Evolutionary conservation across 1,284 basidiomycete species (phyloP).

Genomic region (Rhizoctonia solani): DNA sequence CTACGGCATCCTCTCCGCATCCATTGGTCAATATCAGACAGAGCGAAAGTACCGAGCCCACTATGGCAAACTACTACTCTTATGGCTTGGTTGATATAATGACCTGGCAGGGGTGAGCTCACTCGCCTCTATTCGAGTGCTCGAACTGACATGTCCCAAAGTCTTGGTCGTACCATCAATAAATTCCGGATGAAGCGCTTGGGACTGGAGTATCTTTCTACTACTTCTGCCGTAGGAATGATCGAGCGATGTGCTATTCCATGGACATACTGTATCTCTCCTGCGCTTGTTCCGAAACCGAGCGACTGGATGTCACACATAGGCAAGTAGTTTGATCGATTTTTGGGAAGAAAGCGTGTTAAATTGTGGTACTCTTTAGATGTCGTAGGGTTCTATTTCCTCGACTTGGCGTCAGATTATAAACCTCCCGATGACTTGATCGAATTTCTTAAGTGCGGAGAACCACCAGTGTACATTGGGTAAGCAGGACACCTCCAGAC

Average conservation of each 20-base stretch:
- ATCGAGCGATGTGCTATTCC: conserved; percentile 63
- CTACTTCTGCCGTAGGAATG: conserved; percentile 56
- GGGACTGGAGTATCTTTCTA: conserved; percentile 54
- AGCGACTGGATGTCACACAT: conserved; percentile 63
- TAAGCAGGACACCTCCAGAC: conserved; percentile 44
- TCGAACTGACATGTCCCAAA: conserved; percentile 40
- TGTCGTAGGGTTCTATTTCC: conserved; percentile 65
- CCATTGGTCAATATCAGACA: conserved; percentile 61
- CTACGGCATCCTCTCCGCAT: conserved; percentile 65
- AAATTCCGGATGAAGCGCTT: conserved; percentile 58
- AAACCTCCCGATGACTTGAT: conserved; percentile 54
- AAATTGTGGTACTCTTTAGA: conserved; percentile 49
- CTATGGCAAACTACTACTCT: conserved; percentile 60
- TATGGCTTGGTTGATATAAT: conserved; percentile 60
- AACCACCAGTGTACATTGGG: conserved; percentile 63
- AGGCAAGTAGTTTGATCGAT: conserved; percentile 47
- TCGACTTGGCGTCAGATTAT: conserved; percentile 56
- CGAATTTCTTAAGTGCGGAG: conserved; percentile 56
- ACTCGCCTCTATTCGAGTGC: too few species aligned
- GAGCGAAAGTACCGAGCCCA: conserved; percentile 53
- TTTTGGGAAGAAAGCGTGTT: conserved; percentile 4
- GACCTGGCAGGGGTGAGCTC: conserved; percentile 59
- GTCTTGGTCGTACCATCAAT: conserved; percentile 63
- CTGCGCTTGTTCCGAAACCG: conserved; percentile 64
- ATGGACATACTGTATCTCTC: conserved; percentile 71